Base-by-base conservation (phyloP, 192 early-diverging fungal species). In the Backusella liffmaniae region DNA sequence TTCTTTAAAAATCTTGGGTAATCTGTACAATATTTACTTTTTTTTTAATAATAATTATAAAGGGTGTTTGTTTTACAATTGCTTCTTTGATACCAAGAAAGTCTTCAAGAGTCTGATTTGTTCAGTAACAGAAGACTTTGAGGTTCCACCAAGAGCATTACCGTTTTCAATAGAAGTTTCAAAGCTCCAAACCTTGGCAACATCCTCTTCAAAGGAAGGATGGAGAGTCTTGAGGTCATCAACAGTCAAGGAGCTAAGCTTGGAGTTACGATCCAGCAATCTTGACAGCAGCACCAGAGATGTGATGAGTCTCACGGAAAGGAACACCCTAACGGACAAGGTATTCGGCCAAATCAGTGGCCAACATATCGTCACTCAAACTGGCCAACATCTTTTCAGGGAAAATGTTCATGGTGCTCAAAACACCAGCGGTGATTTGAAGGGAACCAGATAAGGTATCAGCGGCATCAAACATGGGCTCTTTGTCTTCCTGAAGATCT, bases 401-500 rank as follows among this genome's bases (percentile, higher is more conserved):
- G 73, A 96, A 88, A 72, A 98, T 92, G 77, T 84, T 93, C 72
- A 99, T 86, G 1, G 98, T 98, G n/a, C 94, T 89, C 46, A 99
- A 78, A 0, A 97, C 96, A 21, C 96, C 97, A 0, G 96, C 87
- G 21, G 94, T 89, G 74, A 99, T 99, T 84, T 97, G 96, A 42
- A 99, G 82, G 8, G 94, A 96, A 0, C 95, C 96, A 41, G 90
- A 86, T 30, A 98, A 79, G 3, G 94, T 98, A 82, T 98, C 96
- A 13, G 91, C 90, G 1, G 96, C 92, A 77, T 98, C 96, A 86
- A 99, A 99, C 85, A 99, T 89, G 36, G 98, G 96, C 82, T 99
- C 98, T 86, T 99, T 99, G 84, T 98, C 98, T 84, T 98, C 98
- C 84, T 99, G 98, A 73, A 99, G 89, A 79, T 98, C 98, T 84